Percentiles rank a stretch among this genome's conserved stretches.
Conservation (phyloP, 2,329 filamentous ascomycete genomes). For the Dothistroma septosporum region DNA sequence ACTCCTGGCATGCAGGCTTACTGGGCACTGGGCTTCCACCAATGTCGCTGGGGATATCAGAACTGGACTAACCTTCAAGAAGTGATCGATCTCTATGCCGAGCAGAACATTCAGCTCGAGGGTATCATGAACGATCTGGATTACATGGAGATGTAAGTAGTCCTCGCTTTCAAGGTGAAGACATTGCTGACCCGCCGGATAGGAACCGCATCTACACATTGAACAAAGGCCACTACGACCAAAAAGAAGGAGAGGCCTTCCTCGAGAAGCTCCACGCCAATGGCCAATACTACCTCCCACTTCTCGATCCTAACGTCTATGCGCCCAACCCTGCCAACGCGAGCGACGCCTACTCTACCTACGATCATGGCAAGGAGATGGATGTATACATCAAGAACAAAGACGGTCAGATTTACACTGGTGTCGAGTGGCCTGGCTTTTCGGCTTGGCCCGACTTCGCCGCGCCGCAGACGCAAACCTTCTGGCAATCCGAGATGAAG, state of each 20-base stretch:
- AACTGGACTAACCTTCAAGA: slow-evolving; percentile 64
- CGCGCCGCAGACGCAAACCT: slow-evolving; percentile 21
- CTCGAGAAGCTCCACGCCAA: slow-evolving; percentile 48
- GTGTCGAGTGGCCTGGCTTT: slow-evolving; percentile 25
- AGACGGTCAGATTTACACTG: slow-evolving; percentile 45
- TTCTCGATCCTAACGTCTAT: slow-evolving; percentile 59
- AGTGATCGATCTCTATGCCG: slow-evolving; percentile 49
- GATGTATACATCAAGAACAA: slow-evolving; percentile 52
- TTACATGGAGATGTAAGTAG: slow-evolving; percentile 44
- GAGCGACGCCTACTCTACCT: slow-evolving; percentile 53
- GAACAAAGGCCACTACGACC: slow-evolving; percentile 53
- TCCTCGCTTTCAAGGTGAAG: slow-evolving; percentile 32
- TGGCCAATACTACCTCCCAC: slow-evolving; percentile 54
- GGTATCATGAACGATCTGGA: slow-evolving; percentile 41
- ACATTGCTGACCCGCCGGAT: slow-evolving; percentile 25
- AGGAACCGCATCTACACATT: slow-evolving; percentile 54
- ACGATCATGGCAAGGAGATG: slow-evolving; percentile 48
- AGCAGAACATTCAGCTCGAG: slow-evolving; percentile 57
- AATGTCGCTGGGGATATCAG: slow-evolving; percentile 46
- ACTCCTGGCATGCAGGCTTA: slow-evolving; percentile 27
- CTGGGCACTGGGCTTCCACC: slow-evolving; percentile 29
- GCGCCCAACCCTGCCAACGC: slow-evolving; percentile 61
- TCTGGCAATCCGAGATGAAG: slow-evolving; percentile 26
- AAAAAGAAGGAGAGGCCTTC: slow-evolving; percentile 51
- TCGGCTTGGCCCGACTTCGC: slow-evolving; percentile 22